Conservation (phyloP, 1,139 yeast species). For the Yamadazyma pseudoaaseri region DNA sequence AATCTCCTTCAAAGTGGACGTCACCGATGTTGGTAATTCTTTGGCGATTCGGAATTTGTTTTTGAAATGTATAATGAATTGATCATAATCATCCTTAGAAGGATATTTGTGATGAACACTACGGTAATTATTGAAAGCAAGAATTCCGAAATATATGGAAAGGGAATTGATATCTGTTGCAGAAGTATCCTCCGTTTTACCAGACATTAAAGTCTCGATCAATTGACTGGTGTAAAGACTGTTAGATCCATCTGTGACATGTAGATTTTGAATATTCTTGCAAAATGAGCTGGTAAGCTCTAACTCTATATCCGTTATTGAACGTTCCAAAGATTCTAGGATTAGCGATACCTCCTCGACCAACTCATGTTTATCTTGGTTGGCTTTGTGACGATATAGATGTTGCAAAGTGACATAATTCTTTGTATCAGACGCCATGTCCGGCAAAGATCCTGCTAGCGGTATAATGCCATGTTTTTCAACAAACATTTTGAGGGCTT, state of each 20-base stretch:
- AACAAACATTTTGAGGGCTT: slow-evolving; percentile 56
- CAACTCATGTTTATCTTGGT: slow-evolving; percentile 46
- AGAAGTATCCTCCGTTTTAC: slow-evolving; percentile 18
- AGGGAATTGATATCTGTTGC: slow-evolving; percentile 20
- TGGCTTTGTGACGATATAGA: slow-evolving; percentile 59
- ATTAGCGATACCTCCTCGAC: slow-evolving; percentile 28
- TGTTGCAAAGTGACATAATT: slow-evolving; percentile 58
- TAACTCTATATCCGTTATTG: slow-evolving; percentile 23
- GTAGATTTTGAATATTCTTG: slow-evolving; percentile 48
- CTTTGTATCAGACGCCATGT: slow-evolving; percentile 80
- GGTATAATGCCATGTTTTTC: slow-evolving; percentile 47
- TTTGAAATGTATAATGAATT: slow-evolving; percentile 19
- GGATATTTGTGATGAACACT: slow-evolving; percentile 20
- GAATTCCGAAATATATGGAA: slow-evolving; percentile 36
- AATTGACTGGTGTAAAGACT: slow-evolving; percentile 17
- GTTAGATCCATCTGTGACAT: slow-evolving; percentile 37
- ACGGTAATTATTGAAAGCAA: slow-evolving; percentile 27
- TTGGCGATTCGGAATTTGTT: slow-evolving; percentile 13
- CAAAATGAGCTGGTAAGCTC: slow-evolving; percentile 53
- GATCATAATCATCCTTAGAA: slow-evolving; percentile 18
- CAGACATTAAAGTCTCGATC: slow-evolving; percentile 17
- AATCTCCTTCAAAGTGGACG: slow-evolving; percentile 25
- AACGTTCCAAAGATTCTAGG: slow-evolving; percentile 16
- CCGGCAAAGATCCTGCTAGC: slow-evolving; percentile 75
- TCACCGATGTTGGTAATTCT: slow-evolving; percentile 15